Percentiles rank a stretch among this genome's conserved stretches.
phyloP scores from a whole-genome alignment of 2,329 filamentous ascomycete genomes.

The Lachnum nothofagi region DNA sequence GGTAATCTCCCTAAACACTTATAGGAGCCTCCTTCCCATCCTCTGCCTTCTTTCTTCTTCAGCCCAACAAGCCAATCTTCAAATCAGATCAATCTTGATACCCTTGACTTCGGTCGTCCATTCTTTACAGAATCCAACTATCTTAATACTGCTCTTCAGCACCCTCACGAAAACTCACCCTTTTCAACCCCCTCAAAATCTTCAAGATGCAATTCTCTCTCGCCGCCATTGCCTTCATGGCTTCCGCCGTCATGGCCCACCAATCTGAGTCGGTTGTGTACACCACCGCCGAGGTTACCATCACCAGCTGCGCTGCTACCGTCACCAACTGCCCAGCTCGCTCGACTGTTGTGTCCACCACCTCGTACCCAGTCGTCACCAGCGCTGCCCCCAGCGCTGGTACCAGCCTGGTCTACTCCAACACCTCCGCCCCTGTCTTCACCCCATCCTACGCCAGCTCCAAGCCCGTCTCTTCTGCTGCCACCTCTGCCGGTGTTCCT shows the following conservation, averaged over 20 bases:
- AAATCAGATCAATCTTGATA: constrained; percentile 18
- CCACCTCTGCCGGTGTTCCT: constrained; percentile 8
- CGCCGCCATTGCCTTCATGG: constrained; percentile 31
- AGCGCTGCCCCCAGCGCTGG: constrained; percentile 1
- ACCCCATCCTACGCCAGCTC: constrained; percentile 14
- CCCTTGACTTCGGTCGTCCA: constrained; percentile 31
- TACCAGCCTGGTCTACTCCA: no score
- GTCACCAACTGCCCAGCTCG: constrained; percentile 41
- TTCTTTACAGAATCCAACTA: constrained; percentile 25
- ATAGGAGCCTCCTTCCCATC: constrained; percentile 14
- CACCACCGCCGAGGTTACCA: constrained; percentile 45
- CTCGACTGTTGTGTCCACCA: constrained; percentile 22
- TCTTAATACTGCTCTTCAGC: constrained; percentile 22
- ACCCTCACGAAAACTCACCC: constrained; percentile 10
- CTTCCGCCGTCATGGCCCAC: constrained; percentile 18
- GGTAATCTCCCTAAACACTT: constrained; percentile 21
- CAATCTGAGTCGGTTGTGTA: constrained; percentile 32
- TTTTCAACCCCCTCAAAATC: constrained; percentile 17
- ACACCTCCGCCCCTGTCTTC: no score
- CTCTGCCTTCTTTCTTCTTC: constrained; percentile 12
- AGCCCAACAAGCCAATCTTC: constrained; percentile 25
- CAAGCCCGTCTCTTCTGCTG: constrained; percentile 10
- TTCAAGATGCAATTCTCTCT: constrained; percentile 34
- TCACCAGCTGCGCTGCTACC: constrained; percentile 46
- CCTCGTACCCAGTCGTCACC: constrained; percentile 20